Evolutionary conservation across 2,329 filamentous ascomycete genomes (phyloP).

Genomic region (Lachnellula subtilissima): DNA sequence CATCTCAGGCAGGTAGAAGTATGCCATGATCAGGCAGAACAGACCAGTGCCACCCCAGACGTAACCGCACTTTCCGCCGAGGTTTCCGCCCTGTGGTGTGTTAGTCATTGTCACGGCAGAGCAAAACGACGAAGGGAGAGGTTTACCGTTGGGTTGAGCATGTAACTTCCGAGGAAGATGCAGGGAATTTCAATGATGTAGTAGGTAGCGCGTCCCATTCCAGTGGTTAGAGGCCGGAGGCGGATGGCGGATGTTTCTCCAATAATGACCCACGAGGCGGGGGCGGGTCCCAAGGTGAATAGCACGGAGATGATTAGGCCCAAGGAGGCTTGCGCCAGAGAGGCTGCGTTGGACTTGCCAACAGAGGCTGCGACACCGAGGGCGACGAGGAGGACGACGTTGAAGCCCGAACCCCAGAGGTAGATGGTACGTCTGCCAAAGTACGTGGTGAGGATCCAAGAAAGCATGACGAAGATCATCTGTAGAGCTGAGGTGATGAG

Average conservation of each 20-base stretch:
- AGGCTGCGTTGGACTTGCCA: slow-evolving; percentile 36
- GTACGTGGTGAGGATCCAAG: slow-evolving; percentile 62
- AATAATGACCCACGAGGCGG: slow-evolving; percentile 63
- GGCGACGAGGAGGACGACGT: slow-evolving; percentile 48
- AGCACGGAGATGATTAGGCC: slow-evolving; percentile 62
- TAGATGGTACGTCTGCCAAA: slow-evolving; percentile 61
- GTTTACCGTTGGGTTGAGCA: slow-evolving; percentile 52
- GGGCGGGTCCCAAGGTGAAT: slow-evolving; percentile 58
- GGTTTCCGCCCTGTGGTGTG: slow-evolving; percentile 33
- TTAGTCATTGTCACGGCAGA: slow-evolving; percentile 24
- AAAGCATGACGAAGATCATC: slow-evolving; percentile 58
- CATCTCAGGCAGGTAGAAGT: slow-evolving; percentile 54
- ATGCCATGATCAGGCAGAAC: slow-evolving; percentile 44
- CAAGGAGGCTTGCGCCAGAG: slow-evolving; percentile 54
- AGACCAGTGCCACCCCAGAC: slow-evolving; percentile 55
- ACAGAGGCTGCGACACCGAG: slow-evolving; percentile 57
- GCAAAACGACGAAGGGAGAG: slow-evolving; percentile 2
- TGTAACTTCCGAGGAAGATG: slow-evolving; percentile 57
- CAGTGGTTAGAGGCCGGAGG: slow-evolving; percentile 60
- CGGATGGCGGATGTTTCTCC: slow-evolving; percentile 62
- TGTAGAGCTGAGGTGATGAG: slow-evolving; percentile 62
- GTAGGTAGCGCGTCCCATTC: slow-evolving; percentile 58
- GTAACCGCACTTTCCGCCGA: slow-evolving; percentile 54
- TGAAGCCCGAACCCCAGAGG: slow-evolving; percentile 53
- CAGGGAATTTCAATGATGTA: slow-evolving; percentile 62